Conservation (phyloP, 208 protist species). For the Acanthamoeba divionensis region DNA sequence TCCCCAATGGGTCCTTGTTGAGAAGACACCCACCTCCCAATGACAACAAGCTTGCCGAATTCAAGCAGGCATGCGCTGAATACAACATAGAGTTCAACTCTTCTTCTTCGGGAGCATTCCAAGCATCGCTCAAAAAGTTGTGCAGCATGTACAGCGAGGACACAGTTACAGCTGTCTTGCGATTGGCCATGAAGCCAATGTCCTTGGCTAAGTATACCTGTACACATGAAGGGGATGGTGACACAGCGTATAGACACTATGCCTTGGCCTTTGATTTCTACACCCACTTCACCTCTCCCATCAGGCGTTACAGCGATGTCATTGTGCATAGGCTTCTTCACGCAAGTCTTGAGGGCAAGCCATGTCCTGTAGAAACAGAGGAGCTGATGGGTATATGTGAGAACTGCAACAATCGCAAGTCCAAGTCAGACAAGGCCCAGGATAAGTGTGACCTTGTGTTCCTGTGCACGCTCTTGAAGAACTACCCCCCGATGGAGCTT, state of each 20-base stretch:
- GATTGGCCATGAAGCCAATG: constrained; percentile 75
- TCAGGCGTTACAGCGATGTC: constrained; percentile 88
- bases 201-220: constrained; percentile 77
- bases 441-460: constrained; percentile 57
- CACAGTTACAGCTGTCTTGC: constrained; percentile 30
- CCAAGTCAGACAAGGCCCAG: constrained; percentile 53
- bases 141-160: not conserved
- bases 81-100: constrained; percentile 19
- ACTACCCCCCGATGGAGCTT: constrained; percentile 32
- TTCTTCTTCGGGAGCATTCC: not conserved
- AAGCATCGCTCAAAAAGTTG: constrained; percentile 1
- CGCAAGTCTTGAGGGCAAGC: constrained; percentile 4
- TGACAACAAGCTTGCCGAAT: constrained; percentile 54
- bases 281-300: constrained; percentile 95
- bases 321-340: constrained; percentile 89
- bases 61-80: constrained; percentile 40
- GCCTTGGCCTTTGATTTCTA: constrained; percentile 86
- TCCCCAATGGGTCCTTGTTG: constrained; percentile 79
- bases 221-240: constrained; percentile 42
- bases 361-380: constrained; percentile 19
- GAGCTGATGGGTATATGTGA: not conserved
- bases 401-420: constrained; percentile 48
- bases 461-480: constrained; percentile 45
- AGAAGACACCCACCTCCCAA: constrained; percentile 83
- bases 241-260: constrained; percentile 85